A percentile compares a stretch with the other conserved stretches of the same genome.
Conservation (phyloP, 2,329 filamentous ascomycete genomes). For the Penicillium oxalicum region DNA sequence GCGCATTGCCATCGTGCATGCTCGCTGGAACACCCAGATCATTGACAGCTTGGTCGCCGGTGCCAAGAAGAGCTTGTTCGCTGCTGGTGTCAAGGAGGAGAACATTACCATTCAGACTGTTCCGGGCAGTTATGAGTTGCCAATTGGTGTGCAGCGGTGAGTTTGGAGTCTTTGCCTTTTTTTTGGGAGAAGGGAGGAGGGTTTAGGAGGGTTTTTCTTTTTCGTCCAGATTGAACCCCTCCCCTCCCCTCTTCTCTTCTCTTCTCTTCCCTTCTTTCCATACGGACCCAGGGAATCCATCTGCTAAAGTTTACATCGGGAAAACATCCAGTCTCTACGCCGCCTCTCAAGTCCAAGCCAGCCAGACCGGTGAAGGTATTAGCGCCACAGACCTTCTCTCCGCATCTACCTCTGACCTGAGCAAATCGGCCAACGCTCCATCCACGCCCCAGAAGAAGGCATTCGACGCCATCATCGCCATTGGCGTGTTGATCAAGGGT, state of each 20-base stretch:
- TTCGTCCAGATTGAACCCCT: no score
- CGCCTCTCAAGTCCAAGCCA: constrained; percentile 77
- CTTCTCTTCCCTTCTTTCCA: not conserved
- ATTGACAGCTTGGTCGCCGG: constrained; percentile 81
- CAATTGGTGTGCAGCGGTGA: constrained; percentile 80
- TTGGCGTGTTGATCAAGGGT: constrained; percentile 96
- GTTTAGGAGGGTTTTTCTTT: not conserved
- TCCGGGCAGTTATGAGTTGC: constrained; percentile 90
- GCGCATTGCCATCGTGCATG: constrained; percentile 91
- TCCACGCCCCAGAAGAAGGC: constrained; percentile 44
- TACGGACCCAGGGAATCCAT: no score
- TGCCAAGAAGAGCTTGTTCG: constrained; percentile 68
- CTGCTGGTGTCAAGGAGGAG: constrained; percentile 73
- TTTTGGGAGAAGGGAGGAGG: no score
- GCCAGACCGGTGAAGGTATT: constrained; percentile 37
- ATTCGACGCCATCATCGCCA: constrained; percentile 91
- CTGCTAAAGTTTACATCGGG: no score
- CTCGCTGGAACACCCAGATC: constrained; percentile 86
- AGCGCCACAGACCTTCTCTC: constrained; percentile 53
- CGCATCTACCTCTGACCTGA: constrained; percentile 62
- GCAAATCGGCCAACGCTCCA: constrained; percentile 36
- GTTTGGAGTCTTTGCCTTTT: constrained; percentile 12
- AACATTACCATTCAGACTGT: constrained; percentile 89
- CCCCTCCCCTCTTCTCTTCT: not conserved
- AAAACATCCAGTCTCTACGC: constrained; percentile 61